These are phyloP conservation scores for Durotheca rogersii DNA, from an alignment of 495 filamentous ascomycete species.

Conservation along the genomic window DNA sequence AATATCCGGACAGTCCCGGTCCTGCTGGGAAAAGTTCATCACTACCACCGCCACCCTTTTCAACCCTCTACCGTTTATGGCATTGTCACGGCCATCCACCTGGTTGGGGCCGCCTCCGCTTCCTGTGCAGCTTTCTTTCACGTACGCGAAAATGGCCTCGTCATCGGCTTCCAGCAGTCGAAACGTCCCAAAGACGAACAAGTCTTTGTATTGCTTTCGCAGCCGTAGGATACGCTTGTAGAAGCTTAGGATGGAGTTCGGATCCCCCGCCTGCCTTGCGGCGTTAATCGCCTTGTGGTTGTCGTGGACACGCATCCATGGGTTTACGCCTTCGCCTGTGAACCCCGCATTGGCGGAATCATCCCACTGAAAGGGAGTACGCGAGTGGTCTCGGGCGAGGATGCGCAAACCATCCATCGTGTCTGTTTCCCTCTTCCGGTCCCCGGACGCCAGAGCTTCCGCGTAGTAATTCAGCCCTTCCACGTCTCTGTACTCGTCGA, in stretches of 20 bases:
- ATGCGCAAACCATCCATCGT: slow-evolving; percentile 45
- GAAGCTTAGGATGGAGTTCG: slow-evolving; percentile 45
- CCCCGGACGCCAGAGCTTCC: slow-evolving; percentile 19
- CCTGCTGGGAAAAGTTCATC: slow-evolving; percentile 34
- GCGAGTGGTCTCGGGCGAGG: slow-evolving; percentile 61
- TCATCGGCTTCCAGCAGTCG: slow-evolving; percentile 33
- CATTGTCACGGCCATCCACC: no score
- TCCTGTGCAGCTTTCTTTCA: slow-evolving; percentile 72
- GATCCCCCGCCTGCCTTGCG: slow-evolving; percentile 38
- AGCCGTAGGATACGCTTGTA: slow-evolving; percentile 47
- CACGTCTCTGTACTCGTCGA: slow-evolving; percentile 65
- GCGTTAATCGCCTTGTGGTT: slow-evolving; percentile 48
- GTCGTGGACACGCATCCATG: slow-evolving; percentile 58
- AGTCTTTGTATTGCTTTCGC: slow-evolving; percentile 53
- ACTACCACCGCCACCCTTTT: slow-evolving; percentile 28
- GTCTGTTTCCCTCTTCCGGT: slow-evolving; percentile 38
- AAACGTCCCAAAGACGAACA: slow-evolving; percentile 65
- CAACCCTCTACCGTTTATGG: not conserved
- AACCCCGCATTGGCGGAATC: slow-evolving; percentile 54
- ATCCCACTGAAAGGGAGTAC: slow-evolving; percentile 65
- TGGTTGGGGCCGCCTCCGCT: slow-evolving; percentile 67
- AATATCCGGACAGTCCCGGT: slow-evolving; percentile 26
- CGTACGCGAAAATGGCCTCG: slow-evolving; percentile 32
- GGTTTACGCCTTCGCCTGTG: slow-evolving; percentile 30
- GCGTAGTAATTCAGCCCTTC: slow-evolving; percentile 63